Base-by-base conservation (phyloP, 441 rosid species). In the Melastoma candidum region DNA sequence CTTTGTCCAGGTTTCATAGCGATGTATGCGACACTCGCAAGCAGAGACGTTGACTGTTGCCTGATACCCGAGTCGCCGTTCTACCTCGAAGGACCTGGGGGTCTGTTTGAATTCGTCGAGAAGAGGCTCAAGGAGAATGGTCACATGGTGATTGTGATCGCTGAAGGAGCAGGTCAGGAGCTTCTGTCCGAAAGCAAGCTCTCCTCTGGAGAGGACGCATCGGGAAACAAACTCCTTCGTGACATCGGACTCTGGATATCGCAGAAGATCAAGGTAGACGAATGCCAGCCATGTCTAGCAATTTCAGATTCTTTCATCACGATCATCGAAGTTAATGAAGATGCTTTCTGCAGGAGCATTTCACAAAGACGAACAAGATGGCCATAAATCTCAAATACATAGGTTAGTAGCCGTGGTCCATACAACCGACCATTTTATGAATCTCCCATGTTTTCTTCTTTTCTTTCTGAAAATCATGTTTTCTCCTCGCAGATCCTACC, bases 81-180 rank as follows among this genome's bases (percentile, higher is more conserved):
- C 56, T 52, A 36, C 43, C 45, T 52, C 1, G 56, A 52, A 14
- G 56, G 56, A 24, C 36, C 36, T 6, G 56, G 56, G n/a, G 56
- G 56, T 12, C 56, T 52, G 4, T 52, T 13, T 3, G 56, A 52
- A 12, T 52, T 14, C 56, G 32, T 52, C 12, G 56, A 52, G 43
- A 51, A 27, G 43, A 44, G 46, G 6, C 56, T 52, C 12, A 52
- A 52, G 32, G 56, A 52, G 43, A 14, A 10, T 3, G 56, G 56
- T 13, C 56, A 52, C 56, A 52, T 52, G 56, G 56, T 52, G 45
- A 52, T 52, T 52, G 56, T 52, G 45, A 52, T 52, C 13, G 56
- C 56, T n/a, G 56, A 52, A 52, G 56, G 56, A 52, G 56, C 56
- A 27, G 56, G 56, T 12, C 56, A 52, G 32, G 56, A 52, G 45